Evolutionary conservation across 495 filamentous ascomycete genomes (phyloP).

Genomic region (Aspergillus homomorphus): DNA sequence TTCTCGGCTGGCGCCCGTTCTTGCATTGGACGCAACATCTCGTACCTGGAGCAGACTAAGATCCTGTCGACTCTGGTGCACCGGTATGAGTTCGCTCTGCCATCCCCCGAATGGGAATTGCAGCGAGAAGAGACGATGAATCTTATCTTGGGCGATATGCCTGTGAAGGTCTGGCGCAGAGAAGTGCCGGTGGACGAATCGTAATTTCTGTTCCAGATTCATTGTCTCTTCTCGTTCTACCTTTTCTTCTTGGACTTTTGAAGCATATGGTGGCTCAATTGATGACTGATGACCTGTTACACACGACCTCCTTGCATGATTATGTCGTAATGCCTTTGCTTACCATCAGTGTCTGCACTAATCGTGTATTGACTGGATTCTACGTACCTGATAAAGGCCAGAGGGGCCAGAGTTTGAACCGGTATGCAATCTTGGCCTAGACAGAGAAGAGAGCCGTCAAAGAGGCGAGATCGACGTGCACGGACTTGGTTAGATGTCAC

Average conservation of each 20-base stretch:
- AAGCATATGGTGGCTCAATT: no score
- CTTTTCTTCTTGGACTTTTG: not conserved
- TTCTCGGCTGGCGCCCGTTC: conserved; percentile 43
- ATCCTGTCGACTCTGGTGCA: conserved; percentile 41
- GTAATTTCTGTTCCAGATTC: not conserved
- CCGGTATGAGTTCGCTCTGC: conserved; percentile 43
- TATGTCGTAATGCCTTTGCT: no score
- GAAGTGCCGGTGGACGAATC: conserved; percentile 8
- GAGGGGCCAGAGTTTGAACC: no score
- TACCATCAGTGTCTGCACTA: no score
- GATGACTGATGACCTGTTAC: no score
- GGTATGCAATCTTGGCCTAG: no score
- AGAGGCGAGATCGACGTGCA: no score
- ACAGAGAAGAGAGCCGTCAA: no score
- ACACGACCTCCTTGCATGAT: no score
- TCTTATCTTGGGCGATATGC: conserved; percentile 38
- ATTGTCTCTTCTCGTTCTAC: conserved; percentile 2
- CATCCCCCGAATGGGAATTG: conserved; percentile 36
- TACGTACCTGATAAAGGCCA: no score
- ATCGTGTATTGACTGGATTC: no score
- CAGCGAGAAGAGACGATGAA: conserved; percentile 40
- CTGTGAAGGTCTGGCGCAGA: conserved; percentile 42
- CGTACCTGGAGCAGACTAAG: conserved; percentile 45
- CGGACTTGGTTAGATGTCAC: no score
- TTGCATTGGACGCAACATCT: conserved; percentile 46